Base-by-base conservation (phyloP, 2,329 filamentous ascomycete species). In the Nakataea oryzae region DNA sequence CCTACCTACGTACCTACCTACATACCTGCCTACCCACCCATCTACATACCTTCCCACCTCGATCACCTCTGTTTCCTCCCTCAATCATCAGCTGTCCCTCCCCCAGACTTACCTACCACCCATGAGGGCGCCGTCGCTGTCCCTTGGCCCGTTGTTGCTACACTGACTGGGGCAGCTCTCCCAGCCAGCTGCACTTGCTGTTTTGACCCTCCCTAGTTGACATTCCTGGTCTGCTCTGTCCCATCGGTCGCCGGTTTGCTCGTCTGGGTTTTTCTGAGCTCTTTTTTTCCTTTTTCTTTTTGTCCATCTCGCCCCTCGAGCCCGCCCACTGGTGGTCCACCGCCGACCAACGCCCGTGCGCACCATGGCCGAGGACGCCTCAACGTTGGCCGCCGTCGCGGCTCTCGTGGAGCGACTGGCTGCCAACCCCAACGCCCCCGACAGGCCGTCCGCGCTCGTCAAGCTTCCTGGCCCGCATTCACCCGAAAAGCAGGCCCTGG, bases 401-500 rank as follows among this genome's bases (percentile, higher is more conserved):
- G 69, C 70, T 54, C 59, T 73, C 30, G 62, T 74, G 63, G 70
- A 69, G 64, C 66, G 69, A 6, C 67, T 74, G 14, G 71, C 71
- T 21, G 60, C 65, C 57, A 68, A 70, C n/a, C 65, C 71, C 29
- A 62, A 47, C 34, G 64, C 58, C 34, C 64, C 61, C 28, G 65
- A 61, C 50, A 75, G 74, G 60, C 71, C 75, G 62, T 77, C 76
- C 63, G 74, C 75, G 61, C 78, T 82, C 67, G 81, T 93, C 70
- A 83, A 82, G 65, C 82, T 97, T 28, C 93, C 93, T 17, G 95
- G 95, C 63, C 82, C 85, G 63, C 83, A 91, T 63, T 88, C 84
- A 57, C 76, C 85, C 47, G 88, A 88, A 67, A 97, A 97, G 77
- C 81, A 84, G 67, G 82, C 82, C 34, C 84, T 97, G 64, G 92